Base-by-base conservation (phyloP, 2,329 filamentous ascomycete genomes). In the Bisporella sp. region DNA sequence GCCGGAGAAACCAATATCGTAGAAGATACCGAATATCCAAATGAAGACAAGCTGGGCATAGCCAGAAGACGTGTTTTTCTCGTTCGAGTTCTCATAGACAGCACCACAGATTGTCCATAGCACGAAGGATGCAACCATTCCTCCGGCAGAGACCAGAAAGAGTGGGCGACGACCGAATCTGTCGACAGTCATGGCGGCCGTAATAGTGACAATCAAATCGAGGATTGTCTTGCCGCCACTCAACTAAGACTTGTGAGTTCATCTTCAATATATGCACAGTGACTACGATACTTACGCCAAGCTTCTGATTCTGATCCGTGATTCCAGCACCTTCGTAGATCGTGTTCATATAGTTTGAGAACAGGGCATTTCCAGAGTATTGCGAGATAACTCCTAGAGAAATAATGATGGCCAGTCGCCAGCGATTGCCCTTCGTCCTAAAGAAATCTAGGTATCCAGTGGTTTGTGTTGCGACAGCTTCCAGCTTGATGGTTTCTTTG, bases 21-120 rank as follows among this genome's bases (percentile, higher is more conserved):
- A 69, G 59, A 76, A 73, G 48, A 74, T 66, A 45, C 67, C 67
- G 68, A 71, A 75, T 51, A 77, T 64, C 68, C 71, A 78, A 60
- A 77, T 73, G 66, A 76, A 72, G 51, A 66, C 67, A 51, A 74
- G 68, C 54, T 60, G 58, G 4, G 59, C 58, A 29, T 51, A 37
- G 31, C 54, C 59, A 48, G 57, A 53, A n/a, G 50, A 46, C 60
- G 76, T 74, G 12, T 64, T 68, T 8, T 35, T 46, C 7, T n/a
- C 31, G 1, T 28, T 31, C 4, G 53, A 56, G 31, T 46, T 46
- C 7, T 37, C 45, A 32, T 37, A 46, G 11, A 37, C 47, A 32
- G 53, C 51, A 12, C 51, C 51, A 41, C 48, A 51, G 31, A 57
- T 44, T 21, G 55, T 57, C 55, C 55, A 57, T 37, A 49, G 32